Percentiles rank a stretch among this genome's conserved stretches.
Conservation (phyloP, 768 basidiomycete genomes). For the Lactifluus piperatus region DNA sequence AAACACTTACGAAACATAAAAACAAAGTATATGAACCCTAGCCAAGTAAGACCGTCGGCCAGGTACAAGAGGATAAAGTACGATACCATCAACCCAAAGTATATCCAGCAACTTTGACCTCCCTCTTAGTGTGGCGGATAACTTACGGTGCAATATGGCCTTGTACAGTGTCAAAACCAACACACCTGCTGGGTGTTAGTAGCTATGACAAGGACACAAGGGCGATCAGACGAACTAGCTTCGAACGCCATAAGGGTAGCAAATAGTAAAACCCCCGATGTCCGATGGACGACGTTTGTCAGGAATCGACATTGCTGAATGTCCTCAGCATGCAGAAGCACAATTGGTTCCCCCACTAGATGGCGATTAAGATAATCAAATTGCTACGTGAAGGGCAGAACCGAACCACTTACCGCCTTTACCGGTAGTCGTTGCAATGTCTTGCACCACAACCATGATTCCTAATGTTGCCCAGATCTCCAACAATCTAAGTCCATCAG, state of each 20-base stretch:
- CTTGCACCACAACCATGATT: not conserved
- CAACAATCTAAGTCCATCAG: not conserved
- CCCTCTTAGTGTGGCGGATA: not conserved
- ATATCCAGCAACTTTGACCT: slow-evolving; percentile 7
- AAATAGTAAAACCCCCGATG: slow-evolving; percentile 1
- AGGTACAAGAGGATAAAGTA: not conserved
- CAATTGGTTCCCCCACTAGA: not conserved
- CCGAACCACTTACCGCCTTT: not conserved
- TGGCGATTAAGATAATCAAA: not conserved
- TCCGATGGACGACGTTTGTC: not conserved
- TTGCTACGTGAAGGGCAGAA: no score
- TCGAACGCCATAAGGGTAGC: slow-evolving; percentile 1
- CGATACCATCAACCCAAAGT: slow-evolving; percentile 15
- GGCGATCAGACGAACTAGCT: slow-evolving; percentile 1
- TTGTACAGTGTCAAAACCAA: slow-evolving; percentile 12
- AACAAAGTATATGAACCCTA: slow-evolving; percentile 18
- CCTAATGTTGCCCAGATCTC: slow-evolving; percentile 1
- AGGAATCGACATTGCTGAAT: not conserved
- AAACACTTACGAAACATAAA: slow-evolving; percentile 11
- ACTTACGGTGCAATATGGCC: not conserved
- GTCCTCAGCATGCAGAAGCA: not conserved
- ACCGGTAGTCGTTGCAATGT: not conserved
- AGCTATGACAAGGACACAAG: not conserved
- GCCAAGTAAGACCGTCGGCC: not conserved
- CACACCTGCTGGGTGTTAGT: not conserved